Evolutionary conservation across 768 basidiomycete genomes (phyloP), one percentile per base, ranked within the genome.

Genomic region (Coprinopsis marcescibilis): DNA sequence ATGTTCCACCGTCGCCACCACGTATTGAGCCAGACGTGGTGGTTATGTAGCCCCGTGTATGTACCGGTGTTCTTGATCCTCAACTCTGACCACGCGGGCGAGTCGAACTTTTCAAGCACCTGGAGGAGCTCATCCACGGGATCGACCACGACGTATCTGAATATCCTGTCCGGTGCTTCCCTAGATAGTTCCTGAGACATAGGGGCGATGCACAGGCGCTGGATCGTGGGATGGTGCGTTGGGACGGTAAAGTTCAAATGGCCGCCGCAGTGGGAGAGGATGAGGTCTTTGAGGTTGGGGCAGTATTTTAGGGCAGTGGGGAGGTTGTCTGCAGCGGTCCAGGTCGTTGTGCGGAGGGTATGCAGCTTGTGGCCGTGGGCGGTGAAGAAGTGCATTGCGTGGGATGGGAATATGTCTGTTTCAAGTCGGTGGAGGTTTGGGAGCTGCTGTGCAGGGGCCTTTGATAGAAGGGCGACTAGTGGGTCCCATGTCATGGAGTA

Each of bases 201-300:
- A n/a, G 74, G 73, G 15, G 65, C 59, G 42, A 76, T 66, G 27
- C 71, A 72, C 14, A 76, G 72, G n/a, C 67, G 64, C 32, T 59
- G 54, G 2, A 76, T 51, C 0, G 64, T 53, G 1, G 68, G 65
- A 43, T 75, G 72, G n/a, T n/a, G 59, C 61, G 5, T 57, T 52
- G 1, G 67, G 66, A 4, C 72, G 57, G 8, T 56, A 43, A 15
- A 62, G 46, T 3, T 35, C 23, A 2, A 52, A 43, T 57, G n/a
- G n/a, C 62, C 52, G 41, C 61, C 55, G 52, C 64, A 55, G 55
- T 67, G 51, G 35, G 63, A 45, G 50, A 75, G 54, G 25, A 72
- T 61, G 24, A 75, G 69, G 3, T 58, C 69, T 1, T 70, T 56
- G 32, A 76, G 67, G 45, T 69, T 69, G n/a, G 67, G 58, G 37